Evolutionary conservation across 2,329 filamentous ascomycete species (phyloP), one percentile per base, ranked within the genome.

Genomic region (Aschersonia sp.): DNA sequence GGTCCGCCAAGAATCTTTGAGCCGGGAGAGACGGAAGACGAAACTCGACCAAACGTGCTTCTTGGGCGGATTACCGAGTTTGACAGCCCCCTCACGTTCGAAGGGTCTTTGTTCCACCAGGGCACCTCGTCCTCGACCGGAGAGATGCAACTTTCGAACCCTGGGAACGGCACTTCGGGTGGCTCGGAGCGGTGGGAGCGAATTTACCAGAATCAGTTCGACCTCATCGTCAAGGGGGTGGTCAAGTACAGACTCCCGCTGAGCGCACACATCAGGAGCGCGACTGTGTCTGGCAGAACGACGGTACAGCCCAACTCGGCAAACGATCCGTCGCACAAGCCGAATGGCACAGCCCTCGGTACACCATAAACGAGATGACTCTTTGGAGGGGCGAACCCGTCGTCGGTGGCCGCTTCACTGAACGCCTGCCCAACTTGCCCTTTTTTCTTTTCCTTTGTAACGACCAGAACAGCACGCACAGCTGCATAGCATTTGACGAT

Each of bases 171-270:
- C 56, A 97, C 92, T 0, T 81, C 87, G 42, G 84, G 85, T 41
- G 92, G 90, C 7, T 83, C 82, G 2, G 80, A 84, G 58, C 79
- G 89, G 10, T 98, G 92, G 92, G 87, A 94, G 61, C 77, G 81
- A 50, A 89, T 97, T 44, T 72, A 95, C 45, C 79, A 94, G 53
- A 85, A 95, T 62, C 86, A 90, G 43, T 98, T 97, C 56, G 87
- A 95, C 55, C 74, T 98, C 45, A 90, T 97, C 51, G 77, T 98
- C 41, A 83, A 92, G 56, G 92, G 92, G 29, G 84, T 92, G 11
- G 72, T 98, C 55, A 88, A 89, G 59, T 98, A 98, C 58, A 76
- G 69, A 32, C 67, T 83, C 35, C 79, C 79, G 3, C 66, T 83
- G 46, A 82, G 76, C 55, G 74, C 76, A 54, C 73, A 71, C 47